phyloP scores from a whole-genome alignment of 768 basidiomycete genomes.

The Tephrocybe sp. region DNA sequence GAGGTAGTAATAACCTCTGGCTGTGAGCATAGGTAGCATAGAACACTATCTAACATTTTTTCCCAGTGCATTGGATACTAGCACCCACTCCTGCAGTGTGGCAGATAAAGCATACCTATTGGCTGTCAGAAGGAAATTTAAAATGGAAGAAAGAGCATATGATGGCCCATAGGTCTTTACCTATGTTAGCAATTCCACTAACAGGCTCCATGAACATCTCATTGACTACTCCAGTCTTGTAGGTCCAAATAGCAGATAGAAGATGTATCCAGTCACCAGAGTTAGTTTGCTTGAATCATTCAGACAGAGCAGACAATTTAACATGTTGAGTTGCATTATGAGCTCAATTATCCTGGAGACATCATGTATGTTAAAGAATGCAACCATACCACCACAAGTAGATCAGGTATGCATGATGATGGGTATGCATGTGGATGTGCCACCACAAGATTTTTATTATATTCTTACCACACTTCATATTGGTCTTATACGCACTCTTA shows the following conservation, averaged over 20 bases:
- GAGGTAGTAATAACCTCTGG: constrained; percentile 80
- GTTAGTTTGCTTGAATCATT: constrained; percentile 95
- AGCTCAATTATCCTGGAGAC: no score
- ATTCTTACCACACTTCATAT: no score
- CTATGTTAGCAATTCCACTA: constrained; percentile 82
- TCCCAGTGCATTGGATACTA: constrained; percentile 94
- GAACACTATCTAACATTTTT: constrained; percentile 89
- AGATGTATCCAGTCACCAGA: constrained; percentile 95
- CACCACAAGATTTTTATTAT: no score
- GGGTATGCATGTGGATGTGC: no score
- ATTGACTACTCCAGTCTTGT: constrained; percentile 90
- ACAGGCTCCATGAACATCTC: constrained; percentile 99
- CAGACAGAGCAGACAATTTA: constrained; percentile 84
- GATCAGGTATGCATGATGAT: no score
- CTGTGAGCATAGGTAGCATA: constrained; percentile 93
- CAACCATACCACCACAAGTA: no score
- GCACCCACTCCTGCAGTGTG: constrained; percentile 69
- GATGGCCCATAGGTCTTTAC: constrained; percentile 92
- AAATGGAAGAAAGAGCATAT: constrained; percentile 63
- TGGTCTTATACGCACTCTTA: no score
- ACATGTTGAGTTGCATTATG: background rate
- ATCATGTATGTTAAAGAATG: no score
- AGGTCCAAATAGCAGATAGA: constrained; percentile 96
- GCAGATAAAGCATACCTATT: constrained; percentile 52
- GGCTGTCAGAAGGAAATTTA: background rate